Base-by-base conservation (phyloP, 2,329 filamentous ascomycete genomes). In the Xylaria sp. region DNA sequence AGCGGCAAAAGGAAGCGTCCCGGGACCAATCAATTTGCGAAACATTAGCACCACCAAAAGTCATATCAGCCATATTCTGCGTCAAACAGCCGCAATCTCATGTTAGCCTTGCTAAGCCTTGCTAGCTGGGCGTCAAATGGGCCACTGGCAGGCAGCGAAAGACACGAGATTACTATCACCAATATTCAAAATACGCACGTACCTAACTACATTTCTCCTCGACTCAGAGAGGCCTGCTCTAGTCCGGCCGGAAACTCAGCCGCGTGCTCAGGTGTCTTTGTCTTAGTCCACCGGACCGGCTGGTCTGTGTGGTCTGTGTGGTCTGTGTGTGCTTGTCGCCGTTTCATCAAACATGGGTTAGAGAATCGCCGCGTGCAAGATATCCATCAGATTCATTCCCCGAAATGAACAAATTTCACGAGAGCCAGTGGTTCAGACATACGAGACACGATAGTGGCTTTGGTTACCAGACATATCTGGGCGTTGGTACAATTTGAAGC, bases 91-190 rank as follows among this genome's bases (percentile, higher is more conserved):
- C 7, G 11, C 29, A 34, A 43, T 43, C 40, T 43, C 22, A 19
- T 19, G 13, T 41, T 7, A 19, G 19, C 20, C 13, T 41, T 13
- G 6, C 5, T 9, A 41, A 17, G 38, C 39, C 39, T 18, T 20
- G 39, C 39, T 41, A 44, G 21, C 44, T 40, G 45, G 49, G 54
- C 52, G 59, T 59, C 29, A 54, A 61, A 61, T 37, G 41, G 38
- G 20, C 40, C 51, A 57, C 56, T 53, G 39, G 50, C 39, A n/a
- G n/a, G 26, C 47, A 47, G 39, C 18, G 11, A 52, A 39, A 24
- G 26, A 54, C 45, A 20, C 20, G 19, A n/a, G n/a, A n/a, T n/a
- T n/a, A n/a, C n/a, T n/a, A n/a, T n/a, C n/a, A n/a, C n/a, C n/a
- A n/a, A n/a, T n/a, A n/a, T n/a, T n/a, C n/a, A n/a, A n/a, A n/a